phyloP scores from a whole-genome alignment of 1,139 yeast genomes.

The Arxiozyma slooffiae region DNA sequence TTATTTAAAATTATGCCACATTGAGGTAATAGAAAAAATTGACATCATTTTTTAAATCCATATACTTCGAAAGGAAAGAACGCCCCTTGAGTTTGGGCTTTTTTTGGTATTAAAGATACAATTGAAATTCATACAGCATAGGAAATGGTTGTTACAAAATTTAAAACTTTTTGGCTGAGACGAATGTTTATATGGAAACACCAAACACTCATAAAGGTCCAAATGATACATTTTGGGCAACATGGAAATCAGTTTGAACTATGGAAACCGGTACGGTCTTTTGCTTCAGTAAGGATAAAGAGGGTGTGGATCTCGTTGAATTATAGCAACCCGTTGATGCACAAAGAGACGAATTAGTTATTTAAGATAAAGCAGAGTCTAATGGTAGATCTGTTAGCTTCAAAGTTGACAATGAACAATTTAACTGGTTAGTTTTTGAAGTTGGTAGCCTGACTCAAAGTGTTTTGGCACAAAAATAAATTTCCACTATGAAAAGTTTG shows the following conservation, averaged over 20 bases:
- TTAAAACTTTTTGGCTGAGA: conserved; percentile 25
- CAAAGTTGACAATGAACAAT: conserved; percentile 26
- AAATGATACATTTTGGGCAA: conserved; percentile 25
- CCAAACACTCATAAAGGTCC: conserved; percentile 25
- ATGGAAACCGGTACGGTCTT: conserved; percentile 27
- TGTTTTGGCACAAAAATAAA: conserved; percentile 34
- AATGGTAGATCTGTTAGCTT: conserved; percentile 30
- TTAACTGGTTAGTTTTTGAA: conserved; percentile 39
- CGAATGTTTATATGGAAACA: conserved; percentile 21
- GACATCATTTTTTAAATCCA: conserved; percentile 30
- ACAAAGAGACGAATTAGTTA: conserved; percentile 15
- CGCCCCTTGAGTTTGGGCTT: conserved; percentile 39
- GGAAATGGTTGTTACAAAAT: conserved; percentile 19
- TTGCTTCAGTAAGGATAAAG: conserved; percentile 24
- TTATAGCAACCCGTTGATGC: conserved; percentile 31
- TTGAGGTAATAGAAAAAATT: too few relatives aligned
- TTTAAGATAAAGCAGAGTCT: conserved; percentile 8
- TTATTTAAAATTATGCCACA: too few relatives aligned
- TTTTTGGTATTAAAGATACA: conserved; percentile 30
- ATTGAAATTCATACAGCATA: conserved; percentile 14
- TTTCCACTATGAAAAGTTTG: conserved; percentile 17
- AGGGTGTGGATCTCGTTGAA: conserved; percentile 25
- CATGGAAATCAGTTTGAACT: conserved; percentile 28
- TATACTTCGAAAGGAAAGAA: conserved; percentile 18
- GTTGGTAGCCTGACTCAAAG: conserved; percentile 52